These are phyloP conservation scores for Medicago ruthenica DNA, from an alignment of 306 rosid species.

Conservation along the genomic window DNA sequence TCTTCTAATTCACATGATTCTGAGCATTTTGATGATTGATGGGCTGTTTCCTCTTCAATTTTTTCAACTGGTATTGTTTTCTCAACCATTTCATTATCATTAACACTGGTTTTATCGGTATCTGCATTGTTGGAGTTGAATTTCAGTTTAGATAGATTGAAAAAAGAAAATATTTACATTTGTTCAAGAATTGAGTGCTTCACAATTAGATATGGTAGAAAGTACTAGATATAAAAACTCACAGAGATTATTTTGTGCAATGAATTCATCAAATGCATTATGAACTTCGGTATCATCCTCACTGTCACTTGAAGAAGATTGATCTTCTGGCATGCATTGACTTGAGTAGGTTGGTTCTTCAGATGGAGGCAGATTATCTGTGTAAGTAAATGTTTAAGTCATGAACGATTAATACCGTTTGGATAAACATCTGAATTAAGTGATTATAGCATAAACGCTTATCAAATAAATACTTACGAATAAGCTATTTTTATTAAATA, in stretches of 20 bases:
- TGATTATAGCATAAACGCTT: background rate
- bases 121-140: conserved; percentile 34
- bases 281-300: conserved; percentile 52
- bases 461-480: background rate
- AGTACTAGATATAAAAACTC: conserved; percentile 36
- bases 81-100: conserved; percentile 30
- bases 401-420: conserved; percentile 2
- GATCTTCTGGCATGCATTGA: conserved; percentile 48
- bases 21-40: conserved; percentile 41
- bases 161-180: conserved; percentile 10
- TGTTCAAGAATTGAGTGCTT: conserved; percentile 1
- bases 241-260: conserved; percentile 52
- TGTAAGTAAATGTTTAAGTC: conserved; percentile 32
- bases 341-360: conserved; percentile 41
- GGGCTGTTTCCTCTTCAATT: conserved; percentile 42
- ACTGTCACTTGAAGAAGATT: conserved; percentile 47
- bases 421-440: background rate
- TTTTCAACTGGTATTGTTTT: conserved; percentile 41
- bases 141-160: conserved; percentile 7
- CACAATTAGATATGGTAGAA: conserved; percentile 12
- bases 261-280: conserved; percentile 51
- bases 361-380: conserved; percentile 41
- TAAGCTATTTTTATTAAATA: background rate
- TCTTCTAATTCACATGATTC: conserved; percentile 56
- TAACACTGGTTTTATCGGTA: conserved; percentile 37